Evolutionary conservation across 768 basidiomycete genomes (phyloP), one percentile per base, ranked within the genome.

Genomic region (Exidia glandulosa): DNA sequence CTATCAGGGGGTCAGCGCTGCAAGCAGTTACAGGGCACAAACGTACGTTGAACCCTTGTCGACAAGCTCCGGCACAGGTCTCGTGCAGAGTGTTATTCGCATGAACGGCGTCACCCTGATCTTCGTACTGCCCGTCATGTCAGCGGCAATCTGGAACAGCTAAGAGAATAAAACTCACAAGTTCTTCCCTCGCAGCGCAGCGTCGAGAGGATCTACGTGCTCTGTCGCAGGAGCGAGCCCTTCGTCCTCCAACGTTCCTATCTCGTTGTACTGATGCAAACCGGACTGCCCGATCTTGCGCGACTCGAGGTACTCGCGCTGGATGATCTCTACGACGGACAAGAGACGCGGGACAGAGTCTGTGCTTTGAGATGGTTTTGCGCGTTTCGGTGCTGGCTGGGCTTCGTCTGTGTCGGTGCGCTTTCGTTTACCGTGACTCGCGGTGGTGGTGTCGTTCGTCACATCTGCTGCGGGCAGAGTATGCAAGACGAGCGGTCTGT

Each of bases 271-370:
- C 67, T 91, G 89, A 66, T 88, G 80, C 33, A 91, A 70, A 2
- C 88, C 88, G 3, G 70, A 69, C 48, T 75, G 73, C n/a, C 70
- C 69, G 2, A 75, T 76, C 34, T 66, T 70, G 13, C 72, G 78
- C 23, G 69, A 63, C 45, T 78, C 77, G 58, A 88, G 62, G 66
- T 83, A 91, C 67, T 91, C 87, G 30, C 91, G 81, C 67, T 93
- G 93, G 65, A 91, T 81, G 59, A 93, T 88, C 70, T 94, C 91
- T 1, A 83, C 84, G 3, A 90, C 86, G 0, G 85, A 82, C 36
- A 94, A 75, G 7, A 94, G 77, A 0, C 86, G 81, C 0, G 88
- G 83, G 3, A 82, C 77, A 7, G 73, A 68, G 0, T 72, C 58
- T 1, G 66, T 69, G 13, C 56, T 25, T 27, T 27, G 56, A 12